Evolutionary conservation across 805 yeast genomes (phyloP).

Genomic region (Saccharomycopsis malanga): DNA sequence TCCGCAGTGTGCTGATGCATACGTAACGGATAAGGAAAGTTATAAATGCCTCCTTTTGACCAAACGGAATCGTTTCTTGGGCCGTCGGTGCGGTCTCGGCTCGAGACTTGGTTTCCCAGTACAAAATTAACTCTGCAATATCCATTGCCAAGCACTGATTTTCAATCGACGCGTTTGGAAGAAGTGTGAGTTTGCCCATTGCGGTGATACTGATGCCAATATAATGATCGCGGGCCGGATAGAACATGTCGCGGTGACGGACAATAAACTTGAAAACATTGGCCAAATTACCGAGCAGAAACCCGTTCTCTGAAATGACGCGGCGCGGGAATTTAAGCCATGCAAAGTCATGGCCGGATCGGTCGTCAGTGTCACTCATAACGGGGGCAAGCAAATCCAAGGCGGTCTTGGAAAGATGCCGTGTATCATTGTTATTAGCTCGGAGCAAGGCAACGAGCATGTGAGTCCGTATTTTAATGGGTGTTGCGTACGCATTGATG

Average conservation of each 20-base stretch:
- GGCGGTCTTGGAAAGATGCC: conserved; percentile 78
- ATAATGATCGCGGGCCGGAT: conserved; percentile 80
- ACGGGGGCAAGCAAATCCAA: conserved; percentile 85
- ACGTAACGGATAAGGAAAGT: conserved; percentile 83
- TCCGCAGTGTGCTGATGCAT: conserved; percentile 78
- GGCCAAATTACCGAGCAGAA: conserved; percentile 58
- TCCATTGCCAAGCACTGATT: conserved; percentile 84
- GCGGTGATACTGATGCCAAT: conserved; percentile 84
- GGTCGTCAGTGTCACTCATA: conserved; percentile 57
- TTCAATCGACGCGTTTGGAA: conserved; percentile 71
- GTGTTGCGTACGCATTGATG: conserved; percentile 82
- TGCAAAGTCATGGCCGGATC: conserved; percentile 27
- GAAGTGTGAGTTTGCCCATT: conserved; percentile 80
- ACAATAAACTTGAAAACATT: conserved; percentile 88
- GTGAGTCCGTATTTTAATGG: conserved; percentile 81
- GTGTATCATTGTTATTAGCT: conserved; percentile 79
- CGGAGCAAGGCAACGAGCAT: conserved; percentile 84
- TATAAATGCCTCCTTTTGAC: conserved; percentile 82
- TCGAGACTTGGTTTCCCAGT: conserved; percentile 67
- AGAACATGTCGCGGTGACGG: conserved; percentile 78
- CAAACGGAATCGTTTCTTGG: conserved; percentile 30
- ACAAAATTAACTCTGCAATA: conserved; percentile 72
- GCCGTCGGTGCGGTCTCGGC: conserved; percentile 24
- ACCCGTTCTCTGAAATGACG: conserved; percentile 84
- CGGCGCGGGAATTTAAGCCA: conserved; percentile 97